Base-by-base conservation (phyloP, 768 basidiomycete genomes). In the Terana coerulea region DNA sequence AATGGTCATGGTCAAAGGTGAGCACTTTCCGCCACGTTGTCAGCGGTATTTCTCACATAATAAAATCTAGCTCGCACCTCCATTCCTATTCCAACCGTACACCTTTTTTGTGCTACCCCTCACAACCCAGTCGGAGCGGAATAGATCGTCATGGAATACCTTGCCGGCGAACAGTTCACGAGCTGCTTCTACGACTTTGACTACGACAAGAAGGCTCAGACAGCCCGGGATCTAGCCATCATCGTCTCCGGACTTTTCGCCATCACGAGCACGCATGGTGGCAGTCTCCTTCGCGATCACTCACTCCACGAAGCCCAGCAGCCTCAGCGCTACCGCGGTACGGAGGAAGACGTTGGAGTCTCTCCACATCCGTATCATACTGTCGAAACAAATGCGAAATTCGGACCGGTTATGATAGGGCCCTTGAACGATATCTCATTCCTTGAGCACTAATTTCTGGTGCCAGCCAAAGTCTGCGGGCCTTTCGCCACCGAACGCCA, bases 351-450 rank as follows among this genome's bases (percentile, higher is more conserved):
- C 21, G 21, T 4, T 14, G 21, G 21, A 14, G 14, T 11, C 15
- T 14, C 21, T 12, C 15, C 31, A 19, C 28, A 3, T 7, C 10
- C 6, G 14, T n/a, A n/a, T n/a, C n/a, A n/a, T n/a, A 41, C 40
- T 11, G 40, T 25, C 8, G 12, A 24, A 4, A 21, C 19, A 11
- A 4, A 22, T 6, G 15, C 4, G 4, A 7, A 17, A 11, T 22
- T 6, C 6, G 40, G 40, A 10, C 12, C 4, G 12, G 21, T 25
- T 15, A 41, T 25, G 6, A 6, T 41, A 7, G 44, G 44, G 3
- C 44, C 44, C n/a, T 24, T 30, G 9, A 46, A 46, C 22, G 44
- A 46, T 8, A 11, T 47, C 75, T 75, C 14, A 3, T 41, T 41
- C 21, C 19, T 41, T 24, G 40, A 41, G 5, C 40, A 15, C 9